phyloP scores from a whole-genome alignment of 805 yeast species.

The Nakazawaea pomicola region DNA sequence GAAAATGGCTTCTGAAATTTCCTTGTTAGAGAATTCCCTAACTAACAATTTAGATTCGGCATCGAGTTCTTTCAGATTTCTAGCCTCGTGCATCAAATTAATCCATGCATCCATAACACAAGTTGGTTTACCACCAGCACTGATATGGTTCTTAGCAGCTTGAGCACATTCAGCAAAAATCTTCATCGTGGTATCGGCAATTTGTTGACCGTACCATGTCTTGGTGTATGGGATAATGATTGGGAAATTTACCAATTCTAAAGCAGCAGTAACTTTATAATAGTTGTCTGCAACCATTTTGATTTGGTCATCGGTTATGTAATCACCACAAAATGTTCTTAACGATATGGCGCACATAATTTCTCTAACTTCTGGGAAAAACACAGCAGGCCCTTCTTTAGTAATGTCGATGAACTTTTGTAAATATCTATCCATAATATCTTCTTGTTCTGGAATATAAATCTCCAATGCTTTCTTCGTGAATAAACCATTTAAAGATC shows the following conservation, averaged over 20 bases:
- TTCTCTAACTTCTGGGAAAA: constrained; percentile 93
- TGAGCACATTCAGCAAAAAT: constrained; percentile 87
- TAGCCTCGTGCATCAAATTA: constrained; percentile 72
- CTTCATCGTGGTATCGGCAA: constrained; percentile 92
- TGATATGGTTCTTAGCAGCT: constrained; percentile 77
- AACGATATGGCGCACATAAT: constrained; percentile 91
- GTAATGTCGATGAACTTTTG: constrained; percentile 55
- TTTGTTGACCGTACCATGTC: constrained; percentile 94
- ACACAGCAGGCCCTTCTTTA: constrained; percentile 59
- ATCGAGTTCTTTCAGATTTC: constrained; percentile 40
- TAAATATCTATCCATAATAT: constrained; percentile 77
- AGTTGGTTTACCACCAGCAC: constrained; percentile 67
- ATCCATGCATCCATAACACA: constrained; percentile 98
- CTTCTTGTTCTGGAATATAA: constrained; percentile 83
- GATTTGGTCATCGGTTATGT: constrained; percentile 89
- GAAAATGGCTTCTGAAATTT: constrained; percentile 93
- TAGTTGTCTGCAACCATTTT: constrained; percentile 87
- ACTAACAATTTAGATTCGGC: constrained; percentile 54
- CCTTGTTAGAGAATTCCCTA: constrained; percentile 83
- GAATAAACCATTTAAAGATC: constrained; percentile 84
- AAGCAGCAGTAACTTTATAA: constrained; percentile 88
- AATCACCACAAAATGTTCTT: constrained; percentile 93
- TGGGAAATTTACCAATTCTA: constrained; percentile 97
- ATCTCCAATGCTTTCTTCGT: constrained; percentile 76
- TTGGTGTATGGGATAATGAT: constrained; percentile 93